A percentile compares a stretch with the other conserved stretches of the same genome.
phyloP scores from a whole-genome alignment of 148 eudicot species.

The Amaranthus hypochondriacus region DNA sequence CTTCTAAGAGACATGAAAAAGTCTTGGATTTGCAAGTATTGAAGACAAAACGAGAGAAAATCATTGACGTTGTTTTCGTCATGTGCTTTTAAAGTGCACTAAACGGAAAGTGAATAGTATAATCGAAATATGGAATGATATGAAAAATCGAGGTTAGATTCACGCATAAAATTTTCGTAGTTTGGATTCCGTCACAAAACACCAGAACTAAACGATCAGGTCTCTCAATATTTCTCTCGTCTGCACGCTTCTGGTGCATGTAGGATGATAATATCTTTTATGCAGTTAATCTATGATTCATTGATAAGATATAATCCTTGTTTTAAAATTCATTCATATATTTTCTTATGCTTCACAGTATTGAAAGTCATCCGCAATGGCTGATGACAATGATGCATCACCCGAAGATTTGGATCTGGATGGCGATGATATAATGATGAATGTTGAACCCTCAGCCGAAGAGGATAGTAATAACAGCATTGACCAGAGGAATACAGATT shows the following conservation, averaged over 20 bases:
- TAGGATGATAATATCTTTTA: background rate
- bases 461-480: conserved; percentile 11
- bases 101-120: too few species aligned
- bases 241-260: background rate
- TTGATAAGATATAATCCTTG: background rate
- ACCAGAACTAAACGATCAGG: background rate
- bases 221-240: background rate
- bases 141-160: background rate
- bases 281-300: background rate
- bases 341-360: conserved; percentile 12
- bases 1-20: too few species aligned
- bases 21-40: too few species aligned
- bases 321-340: background rate
- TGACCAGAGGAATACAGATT: background rate
- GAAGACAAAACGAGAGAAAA: too few species aligned
- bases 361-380: conserved; percentile 19
- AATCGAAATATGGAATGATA: too few species aligned
- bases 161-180: background rate
- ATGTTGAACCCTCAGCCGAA: background rate
- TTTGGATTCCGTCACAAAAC: background rate
- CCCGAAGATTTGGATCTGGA: conserved; percentile 21
- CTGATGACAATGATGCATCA: conserved; percentile 9
- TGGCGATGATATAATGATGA: background rate
- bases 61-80: too few species aligned
- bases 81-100: too few species aligned